Evolutionary conservation across 1,139 yeast species (phyloP).

Genomic region (Protomyces lactucae-debilis): DNA sequence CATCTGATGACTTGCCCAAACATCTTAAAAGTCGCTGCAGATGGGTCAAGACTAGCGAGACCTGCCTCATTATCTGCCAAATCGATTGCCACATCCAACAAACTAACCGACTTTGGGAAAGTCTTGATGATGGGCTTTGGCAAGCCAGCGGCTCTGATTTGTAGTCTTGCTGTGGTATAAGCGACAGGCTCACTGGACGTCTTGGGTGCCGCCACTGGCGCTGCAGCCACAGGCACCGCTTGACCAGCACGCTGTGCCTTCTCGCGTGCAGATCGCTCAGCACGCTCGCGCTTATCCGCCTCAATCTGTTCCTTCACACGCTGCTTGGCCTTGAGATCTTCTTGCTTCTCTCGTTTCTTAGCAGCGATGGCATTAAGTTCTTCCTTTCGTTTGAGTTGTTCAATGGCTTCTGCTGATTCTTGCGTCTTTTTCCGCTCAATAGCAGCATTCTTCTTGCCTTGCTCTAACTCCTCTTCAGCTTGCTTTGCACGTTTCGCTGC

Average conservation of each 20-base stretch:
- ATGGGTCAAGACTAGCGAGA: conserved; percentile 17
- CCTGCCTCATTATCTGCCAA: conserved; percentile 30
- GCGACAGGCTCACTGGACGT: conserved; percentile 31
- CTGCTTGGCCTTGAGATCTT: conserved; percentile 39
- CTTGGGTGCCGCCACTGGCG: conserved; percentile 30
- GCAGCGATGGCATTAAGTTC: conserved; percentile 40
- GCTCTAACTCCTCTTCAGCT: conserved; percentile 29
- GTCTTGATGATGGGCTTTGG: conserved; percentile 36
- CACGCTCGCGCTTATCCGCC: conserved; percentile 40
- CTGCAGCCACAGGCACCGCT: conserved; percentile 15
- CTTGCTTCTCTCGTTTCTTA: conserved; percentile 38
- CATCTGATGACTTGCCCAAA: conserved; percentile 12
- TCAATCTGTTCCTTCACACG: conserved; percentile 40
- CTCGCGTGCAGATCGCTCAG: conserved; percentile 32
- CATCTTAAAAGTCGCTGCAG: conserved; percentile 16
- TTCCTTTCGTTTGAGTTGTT: conserved; percentile 39
- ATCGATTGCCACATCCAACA: conserved; percentile 38
- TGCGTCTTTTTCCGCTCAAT: conserved; percentile 39
- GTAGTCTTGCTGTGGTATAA: conserved; percentile 38
- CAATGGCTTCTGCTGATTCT: conserved; percentile 37
- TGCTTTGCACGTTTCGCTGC: conserved; percentile 39
- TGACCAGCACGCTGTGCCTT: conserved; percentile 28
- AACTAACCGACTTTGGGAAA: conserved; percentile 37
- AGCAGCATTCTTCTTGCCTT: conserved; percentile 35
- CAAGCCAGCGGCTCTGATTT: conserved; percentile 37